Percentiles rank a stretch among this genome's conserved stretches.
phyloP scores from a whole-genome alignment of 331 rosid species.

The Erythrophleum ivorense region DNA sequence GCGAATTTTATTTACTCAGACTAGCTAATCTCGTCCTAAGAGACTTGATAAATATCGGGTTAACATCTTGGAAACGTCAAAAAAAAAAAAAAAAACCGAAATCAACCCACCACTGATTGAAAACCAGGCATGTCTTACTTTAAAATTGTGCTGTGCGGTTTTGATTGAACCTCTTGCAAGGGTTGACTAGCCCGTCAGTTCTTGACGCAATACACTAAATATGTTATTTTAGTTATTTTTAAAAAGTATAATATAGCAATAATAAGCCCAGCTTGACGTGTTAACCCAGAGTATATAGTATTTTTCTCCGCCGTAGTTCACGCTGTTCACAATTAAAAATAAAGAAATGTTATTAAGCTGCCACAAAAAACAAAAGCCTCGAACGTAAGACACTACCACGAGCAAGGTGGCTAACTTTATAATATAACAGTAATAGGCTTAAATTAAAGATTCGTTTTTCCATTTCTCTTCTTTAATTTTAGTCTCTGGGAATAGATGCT shows the following conservation, averaged over 20 bases:
- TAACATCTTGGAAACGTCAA: conserved; percentile 13
- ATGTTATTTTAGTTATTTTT: background rate
- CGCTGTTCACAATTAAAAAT: background rate
- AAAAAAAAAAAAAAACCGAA: background rate
- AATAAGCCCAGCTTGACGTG: background rate
- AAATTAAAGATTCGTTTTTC: conserved; percentile 14
- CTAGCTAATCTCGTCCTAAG: background rate
- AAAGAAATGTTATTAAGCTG: background rate
- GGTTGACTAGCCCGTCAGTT: conserved; percentile 31
- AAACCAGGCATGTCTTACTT: background rate
- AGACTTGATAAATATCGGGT: background rate
- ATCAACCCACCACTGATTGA: conserved; percentile 24
- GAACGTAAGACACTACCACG: background rate
- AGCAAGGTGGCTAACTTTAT: background rate
- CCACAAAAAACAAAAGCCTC: conserved; percentile 11
- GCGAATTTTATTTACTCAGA: background rate
- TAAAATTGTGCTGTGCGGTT: background rate
- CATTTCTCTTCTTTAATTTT: background rate
- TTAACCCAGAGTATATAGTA: too few species aligned
- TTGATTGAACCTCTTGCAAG: conserved; percentile 9
- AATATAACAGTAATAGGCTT: background rate
- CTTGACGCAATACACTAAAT: background rate
- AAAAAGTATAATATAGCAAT: background rate
- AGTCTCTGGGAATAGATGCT: conserved; percentile 2
- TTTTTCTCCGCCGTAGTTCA: background rate